These are phyloP conservation scores for Alternaria tenuissima DNA, from an alignment of 2,329 filamentous ascomycete genomes.

Conservation along the genomic window DNA sequence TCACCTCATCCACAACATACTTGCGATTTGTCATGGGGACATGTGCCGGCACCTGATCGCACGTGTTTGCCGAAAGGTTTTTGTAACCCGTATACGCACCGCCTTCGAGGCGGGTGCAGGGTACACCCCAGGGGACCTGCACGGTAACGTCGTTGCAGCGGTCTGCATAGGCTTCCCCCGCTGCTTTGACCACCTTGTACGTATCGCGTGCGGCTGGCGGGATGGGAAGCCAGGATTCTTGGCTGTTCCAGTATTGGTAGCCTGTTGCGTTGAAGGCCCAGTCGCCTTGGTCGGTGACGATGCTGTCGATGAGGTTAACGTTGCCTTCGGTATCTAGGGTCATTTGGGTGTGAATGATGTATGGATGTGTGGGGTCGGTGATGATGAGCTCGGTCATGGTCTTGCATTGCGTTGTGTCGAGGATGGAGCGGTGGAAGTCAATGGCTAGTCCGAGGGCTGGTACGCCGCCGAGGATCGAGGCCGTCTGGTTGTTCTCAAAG, in stretches of 20 bases:
- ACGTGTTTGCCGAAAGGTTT: conserved; percentile 24
- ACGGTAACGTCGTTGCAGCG: conserved; percentile 29
- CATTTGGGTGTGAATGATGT: conserved; percentile 39
- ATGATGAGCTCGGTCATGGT: conserved; percentile 38
- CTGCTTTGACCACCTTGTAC: conserved; percentile 27
- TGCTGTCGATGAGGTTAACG: conserved; percentile 29
- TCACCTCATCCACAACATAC: conserved; percentile 39
- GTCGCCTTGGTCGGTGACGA: conserved; percentile 38
- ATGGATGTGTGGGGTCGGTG: conserved; percentile 28
- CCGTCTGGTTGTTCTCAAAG: conserved; percentile 26
- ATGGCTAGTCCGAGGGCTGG: conserved; percentile 28
- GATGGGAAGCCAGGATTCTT: conserved; percentile 31
- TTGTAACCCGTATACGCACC: conserved; percentile 28
- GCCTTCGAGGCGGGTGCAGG: conserved; percentile 38
- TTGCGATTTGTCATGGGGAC: conserved; percentile 30
- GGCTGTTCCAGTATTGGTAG: conserved; percentile 22
- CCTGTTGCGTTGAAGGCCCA: conserved; percentile 42
- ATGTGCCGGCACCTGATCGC: conserved; percentile 19
- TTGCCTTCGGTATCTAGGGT: conserved; percentile 20
- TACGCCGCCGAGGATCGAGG: conserved; percentile 23
- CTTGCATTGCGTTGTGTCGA: conserved; percentile 35
- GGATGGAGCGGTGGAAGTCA: conserved; percentile 26
- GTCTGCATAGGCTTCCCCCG: conserved; percentile 38
- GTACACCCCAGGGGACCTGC: conserved; percentile 32
- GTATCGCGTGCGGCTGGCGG: conserved; percentile 20